phyloP scores from a whole-genome alignment of 2,329 filamentous ascomycete genomes.

The Colletotrichum sp. region DNA sequence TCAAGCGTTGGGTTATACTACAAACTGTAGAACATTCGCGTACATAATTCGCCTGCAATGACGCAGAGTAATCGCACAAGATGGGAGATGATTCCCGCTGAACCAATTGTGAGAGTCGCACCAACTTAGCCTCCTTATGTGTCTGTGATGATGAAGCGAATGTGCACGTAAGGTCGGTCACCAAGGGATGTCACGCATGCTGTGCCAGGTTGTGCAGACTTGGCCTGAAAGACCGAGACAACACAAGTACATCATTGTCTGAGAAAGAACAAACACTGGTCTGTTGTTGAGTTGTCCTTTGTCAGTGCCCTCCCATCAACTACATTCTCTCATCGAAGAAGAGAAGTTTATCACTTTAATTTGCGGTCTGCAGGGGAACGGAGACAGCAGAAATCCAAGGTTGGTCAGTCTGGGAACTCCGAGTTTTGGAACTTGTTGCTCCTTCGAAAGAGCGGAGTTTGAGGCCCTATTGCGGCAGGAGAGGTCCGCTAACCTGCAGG shows the following conservation, averaged over 20 bases:
- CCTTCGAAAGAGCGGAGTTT: not conserved
- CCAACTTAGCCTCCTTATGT: not conserved
- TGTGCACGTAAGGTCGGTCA: not conserved
- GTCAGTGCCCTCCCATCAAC: not conserved
- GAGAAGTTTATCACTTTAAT: not conserved
- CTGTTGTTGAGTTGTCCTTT: not conserved
- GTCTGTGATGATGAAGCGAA: not conserved
- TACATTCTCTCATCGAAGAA: not conserved
- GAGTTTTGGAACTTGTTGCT: not conserved
- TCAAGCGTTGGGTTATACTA: not conserved
- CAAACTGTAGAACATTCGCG: not conserved
- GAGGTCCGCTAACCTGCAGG: not conserved
- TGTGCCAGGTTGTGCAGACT: not conserved
- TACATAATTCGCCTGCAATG: constrained; percentile 1
- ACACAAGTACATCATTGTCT: not conserved
- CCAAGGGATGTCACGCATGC: not conserved
- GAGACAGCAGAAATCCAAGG: not conserved
- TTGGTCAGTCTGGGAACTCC: not conserved
- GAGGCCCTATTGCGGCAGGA: not conserved
- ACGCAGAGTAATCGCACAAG: not conserved
- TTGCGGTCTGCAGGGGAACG: not conserved
- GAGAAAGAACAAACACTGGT: not conserved
- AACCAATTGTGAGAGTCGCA: not conserved
- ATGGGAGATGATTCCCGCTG: not conserved
- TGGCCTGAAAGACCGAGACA: not conserved